Base-by-base conservation (phyloP, 2,329 filamentous ascomycete genomes). In the Triangularia verruculosa region DNA sequence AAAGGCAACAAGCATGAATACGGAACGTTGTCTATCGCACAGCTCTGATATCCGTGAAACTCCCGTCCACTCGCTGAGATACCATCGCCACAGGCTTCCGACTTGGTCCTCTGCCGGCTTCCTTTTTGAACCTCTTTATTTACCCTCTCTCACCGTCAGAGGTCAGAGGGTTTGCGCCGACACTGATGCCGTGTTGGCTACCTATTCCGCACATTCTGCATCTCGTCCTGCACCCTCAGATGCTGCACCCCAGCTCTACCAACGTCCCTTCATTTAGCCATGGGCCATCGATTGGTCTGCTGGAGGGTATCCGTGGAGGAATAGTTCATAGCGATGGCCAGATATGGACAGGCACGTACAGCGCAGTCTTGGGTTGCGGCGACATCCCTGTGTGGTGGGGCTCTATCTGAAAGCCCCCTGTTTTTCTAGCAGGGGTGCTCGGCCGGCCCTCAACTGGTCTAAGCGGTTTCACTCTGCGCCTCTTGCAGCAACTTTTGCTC, bases 391-490 rank as follows among this genome's bases (percentile, higher is more conserved):
- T 57, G 59, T 47, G 20, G 65, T 67, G 67, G 65, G 64, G 65
- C 63, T 54, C 59, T 56, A 39, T n/a, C 32, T 64, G 58, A 47
- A 67, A 57, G 53, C 65, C 51, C 63, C 66, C 61, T 64, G 62
- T 62, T 61, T 62, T 34, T n/a, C 57, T 62, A 27, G 32, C 68
- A 70, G 65, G 67, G 68, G 56, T 66, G 24, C 28, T 56, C 55
- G 57, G 63, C 64, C 58, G 62, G 64, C 28, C 47, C 56, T 39
- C 47, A 12, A 64, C 58, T 65, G 51, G 67, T 67, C 68, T 69
- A 67, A 70, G 70, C 68, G 68, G 70, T 71, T 72, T 72, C 70
- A 71, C 63, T 66, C 54, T 64, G 55, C 62, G 59, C 64, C 65
- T 64, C 68, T 53, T 68, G 67, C 70, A 69, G 64, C 59, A 64